phyloP scores from a whole-genome alignment of 768 basidiomycete species.

The Pleurotus tuber-regium region DNA sequence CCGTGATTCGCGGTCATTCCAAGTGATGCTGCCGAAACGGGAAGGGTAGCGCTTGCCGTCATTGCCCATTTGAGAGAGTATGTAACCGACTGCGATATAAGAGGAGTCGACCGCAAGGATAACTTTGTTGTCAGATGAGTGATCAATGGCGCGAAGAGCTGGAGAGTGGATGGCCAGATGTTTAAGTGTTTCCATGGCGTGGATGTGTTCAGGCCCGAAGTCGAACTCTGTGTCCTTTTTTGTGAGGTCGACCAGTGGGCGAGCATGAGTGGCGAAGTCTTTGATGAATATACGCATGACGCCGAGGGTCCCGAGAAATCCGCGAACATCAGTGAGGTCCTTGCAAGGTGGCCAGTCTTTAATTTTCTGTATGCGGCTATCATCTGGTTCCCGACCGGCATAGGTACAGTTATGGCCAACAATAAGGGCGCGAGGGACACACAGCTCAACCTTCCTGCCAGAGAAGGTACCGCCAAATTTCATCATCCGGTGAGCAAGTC shows the following conservation, averaged over 20 bases:
- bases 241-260: slow-evolving; percentile 22
- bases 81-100: slow-evolving; percentile 17
- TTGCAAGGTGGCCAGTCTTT: slow-evolving; percentile 21
- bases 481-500: slow-evolving; percentile 33
- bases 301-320: slow-evolving; percentile 29
- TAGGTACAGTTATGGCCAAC: slow-evolving; percentile 37
- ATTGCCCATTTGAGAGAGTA: slow-evolving; percentile 22
- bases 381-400: slow-evolving; percentile 29
- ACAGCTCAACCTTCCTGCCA: slow-evolving; percentile 30
- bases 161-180: slow-evolving; percentile 17
- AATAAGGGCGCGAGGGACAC: slow-evolving; percentile 23
- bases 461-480: slow-evolving; percentile 35
- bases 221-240: slow-evolving; percentile 25
- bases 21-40: slow-evolving; percentile 28
- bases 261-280: slow-evolving; percentile 18
- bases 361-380: slow-evolving; percentile 20
- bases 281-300: slow-evolving; percentile 26
- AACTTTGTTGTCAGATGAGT: slow-evolving; percentile 19
- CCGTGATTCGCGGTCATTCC: slow-evolving; percentile 26
- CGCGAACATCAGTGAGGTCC: slow-evolving; percentile 14
- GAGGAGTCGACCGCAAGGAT: slow-evolving; percentile 31
- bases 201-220: slow-evolving; percentile 26
- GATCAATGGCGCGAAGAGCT: slow-evolving; percentile 27
- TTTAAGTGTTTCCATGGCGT: slow-evolving; percentile 18
- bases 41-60: slow-evolving; percentile 17